These are phyloP conservation scores for Chrysoporthe puriensis DNA, from an alignment of 2,329 filamentous ascomycete genomes.

Conservation along the genomic window DNA sequence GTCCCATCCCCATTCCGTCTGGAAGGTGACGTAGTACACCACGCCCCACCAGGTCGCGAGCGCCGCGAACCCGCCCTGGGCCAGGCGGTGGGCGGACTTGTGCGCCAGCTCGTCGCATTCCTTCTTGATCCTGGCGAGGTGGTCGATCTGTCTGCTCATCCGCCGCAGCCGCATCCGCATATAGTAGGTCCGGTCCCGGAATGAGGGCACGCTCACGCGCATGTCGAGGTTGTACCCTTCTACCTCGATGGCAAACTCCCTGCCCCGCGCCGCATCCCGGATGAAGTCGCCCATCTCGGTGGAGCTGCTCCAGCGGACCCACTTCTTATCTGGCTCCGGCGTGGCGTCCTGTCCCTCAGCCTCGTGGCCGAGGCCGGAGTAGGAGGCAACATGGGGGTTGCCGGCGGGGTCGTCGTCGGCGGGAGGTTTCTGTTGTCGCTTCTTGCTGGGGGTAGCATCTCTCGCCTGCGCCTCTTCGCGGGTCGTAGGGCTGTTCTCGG, in stretches of 20 bases:
- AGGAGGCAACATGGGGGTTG: conserved; percentile 62
- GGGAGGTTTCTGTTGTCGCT: conserved; percentile 13
- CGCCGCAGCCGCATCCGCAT: conserved; percentile 76
- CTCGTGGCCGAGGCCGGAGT: conserved; percentile 72
- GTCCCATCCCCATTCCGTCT: conserved; percentile 84
- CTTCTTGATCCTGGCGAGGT: conserved; percentile 73
- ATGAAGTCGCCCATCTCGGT: conserved; percentile 96
- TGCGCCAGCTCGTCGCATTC: conserved; percentile 82
- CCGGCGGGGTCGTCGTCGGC: conserved; percentile 22
- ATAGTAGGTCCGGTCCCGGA: conserved; percentile 89
- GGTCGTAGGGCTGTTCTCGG: conserved; percentile 47
- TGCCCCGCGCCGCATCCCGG: conserved; percentile 80
- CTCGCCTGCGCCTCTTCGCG: conserved; percentile 39
- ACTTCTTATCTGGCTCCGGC: conserved; percentile 52
- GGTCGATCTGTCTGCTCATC: conserved; percentile 68
- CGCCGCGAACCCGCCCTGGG: conserved; percentile 76
- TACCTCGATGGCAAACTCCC: conserved; percentile 84
- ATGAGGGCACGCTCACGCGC: conserved; percentile 80
- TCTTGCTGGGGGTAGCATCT: conserved; percentile 30
- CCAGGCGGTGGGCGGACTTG: conserved; percentile 75
- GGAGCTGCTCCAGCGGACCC: conserved; percentile 85
- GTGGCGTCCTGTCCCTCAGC: conserved; percentile 44
- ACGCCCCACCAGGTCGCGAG: conserved; percentile 79
- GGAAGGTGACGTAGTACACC: conserved; percentile 74
- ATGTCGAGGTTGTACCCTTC: conserved; percentile 70